Base-by-base conservation (phyloP, 331 rosid species). In the Cucumis variabilis region DNA sequence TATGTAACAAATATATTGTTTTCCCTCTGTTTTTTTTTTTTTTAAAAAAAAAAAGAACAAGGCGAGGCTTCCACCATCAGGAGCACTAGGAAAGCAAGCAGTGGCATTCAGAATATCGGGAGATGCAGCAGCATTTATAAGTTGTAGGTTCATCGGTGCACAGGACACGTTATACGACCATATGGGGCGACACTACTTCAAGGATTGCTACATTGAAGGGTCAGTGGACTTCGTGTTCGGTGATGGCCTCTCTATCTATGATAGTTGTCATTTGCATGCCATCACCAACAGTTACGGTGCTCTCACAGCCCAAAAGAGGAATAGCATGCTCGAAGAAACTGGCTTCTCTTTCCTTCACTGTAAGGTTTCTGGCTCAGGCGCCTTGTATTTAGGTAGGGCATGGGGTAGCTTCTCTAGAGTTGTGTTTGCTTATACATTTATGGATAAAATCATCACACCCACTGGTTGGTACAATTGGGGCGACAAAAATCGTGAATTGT, bases 381-480 rank as follows among this genome's bases (percentile, higher is more conserved):
- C 98, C 68, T 91, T 95, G 19, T 97, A 94, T 89, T 96, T 97
- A 63, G 99, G 99, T 46, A 92, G 99, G 92, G 99, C 99, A 15
- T 97, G 99, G 99, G 98, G 98, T 74, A 97, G 95, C 58, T 97
- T 95, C 88, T 97, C 99, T 17, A 91, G 98, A 74, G 99, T 97
- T 21, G 90, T 97, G 84, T 97, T 97, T 68, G 96, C 99, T 37
- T 92, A 92, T 66, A 97, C 99, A 0, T 92, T 93, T 44, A 97
- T 97, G 99, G 99, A 97, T 93, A 91, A 97, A 85, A 97, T 97
- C 87, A 97, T 97, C 95, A 92, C 92, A 88, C 99, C 98, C 88
- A 93, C 93, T 41, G 99, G 99, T 74, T 97, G 99, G 99, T 93
- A 95, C 84, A 97, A 97, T 76, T 97, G 99, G 99, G 98, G 98